Evolutionary conservation across 371 early-diverging fungal species (phyloP), one percentile per base, ranked within the genome.

Genomic region (Mucor irregularis): DNA sequence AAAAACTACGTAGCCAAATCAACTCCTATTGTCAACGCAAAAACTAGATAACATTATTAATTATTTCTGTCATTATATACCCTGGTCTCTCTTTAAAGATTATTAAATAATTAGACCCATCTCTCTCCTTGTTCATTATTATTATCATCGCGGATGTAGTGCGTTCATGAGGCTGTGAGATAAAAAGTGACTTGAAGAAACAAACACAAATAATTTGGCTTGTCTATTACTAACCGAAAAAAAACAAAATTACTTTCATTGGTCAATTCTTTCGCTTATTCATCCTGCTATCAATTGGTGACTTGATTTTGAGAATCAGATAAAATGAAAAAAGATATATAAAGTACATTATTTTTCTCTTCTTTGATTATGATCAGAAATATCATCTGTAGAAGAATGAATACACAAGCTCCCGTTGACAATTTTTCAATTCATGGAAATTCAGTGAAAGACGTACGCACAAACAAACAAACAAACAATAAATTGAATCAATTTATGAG

Each of bases 351-450:
- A n/a, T n/a, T 43, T 46, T 54, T 53, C 14, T 9, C 45, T 48
- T 40, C 14, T 24, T 37, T 22, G 50, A 37, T n/a, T n/a, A 44
- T 58, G 43, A 16, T 44, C 22, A 50, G 46, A 50, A 16, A 42
- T 11, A 42, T 40, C 6, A 33, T 48, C 1, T 40, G n/a, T 35
- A 33, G 49, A 31, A 52, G 17, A 10, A 62, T 62, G 62, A 34
- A 50, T 39, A 17, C 43, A 49, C 24, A 46, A 21, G 5, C 9
- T 3, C 21, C 21, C 11, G 63, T 69, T 7, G 76, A 75, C 44
- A 75, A 75, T 26, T 75, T 62, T 48, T 75, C 76, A 5, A 72
- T 75, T 33, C 76, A 75, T 48, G 76, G 76, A 19, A 63, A 72
- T 22, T 17, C 68, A 2, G 33, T 75, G 9, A 56, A 62, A 56